phyloP scores from a whole-genome alignment of 2,329 filamentous ascomycete species.

The Apiospora phragmitis region DNA sequence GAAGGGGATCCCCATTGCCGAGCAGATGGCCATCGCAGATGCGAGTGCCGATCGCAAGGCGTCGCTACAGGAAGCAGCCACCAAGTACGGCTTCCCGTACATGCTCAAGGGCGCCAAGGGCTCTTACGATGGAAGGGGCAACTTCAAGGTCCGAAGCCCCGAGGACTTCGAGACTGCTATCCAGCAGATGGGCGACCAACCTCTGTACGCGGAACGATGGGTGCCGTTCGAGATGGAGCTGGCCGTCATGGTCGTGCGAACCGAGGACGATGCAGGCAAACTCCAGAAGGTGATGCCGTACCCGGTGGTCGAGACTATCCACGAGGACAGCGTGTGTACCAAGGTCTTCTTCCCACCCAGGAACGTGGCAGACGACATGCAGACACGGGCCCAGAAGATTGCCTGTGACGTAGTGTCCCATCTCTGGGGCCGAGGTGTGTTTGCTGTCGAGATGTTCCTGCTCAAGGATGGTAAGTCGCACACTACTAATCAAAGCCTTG shows the following conservation, averaged over 20 bases:
- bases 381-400: slow-evolving; percentile 69
- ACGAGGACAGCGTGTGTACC: slow-evolving; percentile 94
- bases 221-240: slow-evolving; percentile 83
- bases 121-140: slow-evolving; percentile 87
- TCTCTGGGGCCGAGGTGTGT: slow-evolving; percentile 87
- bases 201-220: slow-evolving; percentile 89
- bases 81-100: slow-evolving; percentile 74
- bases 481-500: not conserved
- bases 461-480: slow-evolving; percentile 60
- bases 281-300: slow-evolving; percentile 65
- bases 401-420: slow-evolving; percentile 77
- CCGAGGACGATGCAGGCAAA: slow-evolving; percentile 63
- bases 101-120: slow-evolving; percentile 92
- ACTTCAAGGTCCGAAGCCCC: slow-evolving; percentile 50
- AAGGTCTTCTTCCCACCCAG: slow-evolving; percentile 85
- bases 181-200: slow-evolving; percentile 66
- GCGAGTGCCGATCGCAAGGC: slow-evolving; percentile 52
- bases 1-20: slow-evolving; percentile 70
- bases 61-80: slow-evolving; percentile 64
- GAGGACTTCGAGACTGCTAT: slow-evolving; percentile 62
- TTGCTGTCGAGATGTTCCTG: slow-evolving; percentile 96
- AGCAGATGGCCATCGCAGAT: slow-evolving; percentile 63
- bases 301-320: slow-evolving; percentile 89
- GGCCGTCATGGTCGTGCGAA: slow-evolving; percentile 93
- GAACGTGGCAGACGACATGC: slow-evolving; percentile 60